phyloP scores from a whole-genome alignment of 768 basidiomycete genomes.

The Kwoniella shandongensis region DNA sequence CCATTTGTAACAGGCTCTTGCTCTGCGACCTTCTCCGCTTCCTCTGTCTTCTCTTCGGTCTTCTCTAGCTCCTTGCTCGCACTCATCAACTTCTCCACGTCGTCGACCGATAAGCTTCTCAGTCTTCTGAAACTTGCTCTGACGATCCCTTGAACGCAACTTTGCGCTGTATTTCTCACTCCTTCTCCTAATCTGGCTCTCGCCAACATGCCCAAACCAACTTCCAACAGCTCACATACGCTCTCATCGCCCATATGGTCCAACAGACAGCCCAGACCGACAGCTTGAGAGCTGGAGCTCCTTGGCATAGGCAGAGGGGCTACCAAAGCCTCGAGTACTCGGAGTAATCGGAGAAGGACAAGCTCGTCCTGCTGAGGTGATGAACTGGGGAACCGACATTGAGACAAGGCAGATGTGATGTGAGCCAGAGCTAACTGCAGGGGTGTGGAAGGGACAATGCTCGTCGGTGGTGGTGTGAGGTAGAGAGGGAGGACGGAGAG shows the following conservation, averaged over 20 bases:
- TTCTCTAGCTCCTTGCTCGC: conserved; percentile 19
- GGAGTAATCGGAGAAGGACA: conserved; percentile 85
- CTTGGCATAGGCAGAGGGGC: conserved; percentile 52
- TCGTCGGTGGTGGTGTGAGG: conserved; percentile 28
- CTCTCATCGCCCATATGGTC: conserved; percentile 81
- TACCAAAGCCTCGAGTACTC: conserved; percentile 79
- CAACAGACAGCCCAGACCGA: conserved; percentile 58
- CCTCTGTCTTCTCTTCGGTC: conserved; percentile 8
- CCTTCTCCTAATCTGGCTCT: conserved; percentile 73
- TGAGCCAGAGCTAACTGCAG: conserved; percentile 67
- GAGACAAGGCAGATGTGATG: conserved; percentile 83
- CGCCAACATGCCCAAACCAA: conserved; percentile 93
- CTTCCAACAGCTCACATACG: conserved; percentile 97
- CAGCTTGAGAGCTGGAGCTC: background rate
- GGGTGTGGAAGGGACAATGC: conserved; percentile 59
- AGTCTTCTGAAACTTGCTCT: conserved; percentile 76
- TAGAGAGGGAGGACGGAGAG: conserved; percentile 48
- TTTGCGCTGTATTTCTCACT: conserved; percentile 56
- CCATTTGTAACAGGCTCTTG: background rate
- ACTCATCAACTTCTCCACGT: conserved; percentile 32
- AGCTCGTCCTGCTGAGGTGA: conserved; percentile 98
- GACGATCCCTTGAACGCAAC: conserved; percentile 83
- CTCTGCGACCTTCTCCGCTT: background rate
- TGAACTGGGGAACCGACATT: conserved; percentile 96
- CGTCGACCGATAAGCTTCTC: conserved; percentile 35